Evolutionary conservation across 2,329 filamentous ascomycete species (phyloP).

Genomic region (Neurospora crassa): DNA sequence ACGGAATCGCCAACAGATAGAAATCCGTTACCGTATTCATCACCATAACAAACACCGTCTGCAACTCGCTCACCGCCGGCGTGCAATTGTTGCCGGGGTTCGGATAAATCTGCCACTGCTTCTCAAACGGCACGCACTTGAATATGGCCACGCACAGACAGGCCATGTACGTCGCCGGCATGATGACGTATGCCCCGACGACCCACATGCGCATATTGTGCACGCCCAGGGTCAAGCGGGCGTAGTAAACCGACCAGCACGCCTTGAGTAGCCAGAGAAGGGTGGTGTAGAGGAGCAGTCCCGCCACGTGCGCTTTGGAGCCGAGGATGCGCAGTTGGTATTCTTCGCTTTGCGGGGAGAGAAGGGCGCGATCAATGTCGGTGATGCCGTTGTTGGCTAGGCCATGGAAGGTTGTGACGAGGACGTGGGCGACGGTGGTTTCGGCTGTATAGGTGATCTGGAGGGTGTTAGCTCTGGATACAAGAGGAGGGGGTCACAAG

Average conservation of each 20-base stretch:
- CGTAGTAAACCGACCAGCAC: constrained; percentile 43
- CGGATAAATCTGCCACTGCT: constrained; percentile 33
- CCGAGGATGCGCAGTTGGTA: constrained; percentile 23
- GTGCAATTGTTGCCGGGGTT: constrained; percentile 31
- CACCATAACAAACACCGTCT: constrained; percentile 35
- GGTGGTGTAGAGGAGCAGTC: constrained; percentile 40
- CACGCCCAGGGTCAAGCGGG: constrained; percentile 35
- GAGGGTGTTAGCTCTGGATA: neutral
- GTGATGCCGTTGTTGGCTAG: constrained; percentile 26
- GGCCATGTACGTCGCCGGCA: constrained; percentile 24
- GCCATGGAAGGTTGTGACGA: constrained; percentile 20
- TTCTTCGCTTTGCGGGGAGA: constrained; percentile 21
- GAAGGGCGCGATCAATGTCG: constrained; percentile 12
- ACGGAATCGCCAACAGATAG: constrained; percentile 39
- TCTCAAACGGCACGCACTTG: constrained; percentile 25
- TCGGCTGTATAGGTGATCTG: constrained; percentile 18
- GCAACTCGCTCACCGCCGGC: constrained; percentile 35
- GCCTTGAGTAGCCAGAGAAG: constrained; percentile 43
- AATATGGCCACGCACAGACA: constrained; percentile 25
- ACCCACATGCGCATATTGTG: constrained; percentile 21
- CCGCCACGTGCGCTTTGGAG: constrained; percentile 35
- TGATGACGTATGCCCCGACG: constrained; percentile 20
- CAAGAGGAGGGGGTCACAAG: too few relatives aligned
- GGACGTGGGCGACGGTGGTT: constrained; percentile 20
- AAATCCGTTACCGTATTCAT: constrained; percentile 38